Evolutionary conservation across 345 rosid species (phyloP), one percentile per base, ranked within the genome.

Genomic region (Eucalyptus polybractea): DNA sequence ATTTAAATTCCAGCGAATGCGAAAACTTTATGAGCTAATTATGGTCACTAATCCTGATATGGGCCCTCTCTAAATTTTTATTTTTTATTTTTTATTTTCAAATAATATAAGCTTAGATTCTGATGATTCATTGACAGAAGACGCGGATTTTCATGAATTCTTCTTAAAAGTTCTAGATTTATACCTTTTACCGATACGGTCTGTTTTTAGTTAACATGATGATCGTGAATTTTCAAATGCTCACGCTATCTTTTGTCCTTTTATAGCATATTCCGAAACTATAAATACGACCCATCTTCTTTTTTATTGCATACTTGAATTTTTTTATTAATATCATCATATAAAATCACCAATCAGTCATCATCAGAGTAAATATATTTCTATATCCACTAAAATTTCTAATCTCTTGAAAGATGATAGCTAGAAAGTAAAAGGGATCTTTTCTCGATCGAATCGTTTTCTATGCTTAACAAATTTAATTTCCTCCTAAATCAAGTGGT

Each of bases 111-210:
- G 81, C 81, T 17, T 19, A 5, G 7, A 72, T 33, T 72, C 44
- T 33, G 19, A 72, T 67, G 40, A 67, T 31, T 31, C 40, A 15
- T 67, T 2, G 22, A 5, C 0, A 33, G 22, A 19, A 69, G 24
- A 5, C 4, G 2, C 9, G 25, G 24, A 17, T 33, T 69, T 69
- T 33, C 7, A 0, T 9, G 80, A 33, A 69, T 17, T 72, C 22
- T 21, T 72, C 24, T 11, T 11, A 21, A 40, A 4, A 11, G 8
- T 37, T 21, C 15, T 2, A 42, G 5, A 21, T 10, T 21, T 22
- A 0, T 1, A 21, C 5, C 3, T 40, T 37, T 40, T 40, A 37
- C 1, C 2, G 5, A 37, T 17, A 11, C 5, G 1, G 0, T 37
- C 0, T 72, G 0, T 53, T 19, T 76, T 11, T 24, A 7, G 3